Evolutionary conservation across 108 stramenopile genomes (phyloP).

Genomic region (Pseudonitzschia pungens): DNA sequence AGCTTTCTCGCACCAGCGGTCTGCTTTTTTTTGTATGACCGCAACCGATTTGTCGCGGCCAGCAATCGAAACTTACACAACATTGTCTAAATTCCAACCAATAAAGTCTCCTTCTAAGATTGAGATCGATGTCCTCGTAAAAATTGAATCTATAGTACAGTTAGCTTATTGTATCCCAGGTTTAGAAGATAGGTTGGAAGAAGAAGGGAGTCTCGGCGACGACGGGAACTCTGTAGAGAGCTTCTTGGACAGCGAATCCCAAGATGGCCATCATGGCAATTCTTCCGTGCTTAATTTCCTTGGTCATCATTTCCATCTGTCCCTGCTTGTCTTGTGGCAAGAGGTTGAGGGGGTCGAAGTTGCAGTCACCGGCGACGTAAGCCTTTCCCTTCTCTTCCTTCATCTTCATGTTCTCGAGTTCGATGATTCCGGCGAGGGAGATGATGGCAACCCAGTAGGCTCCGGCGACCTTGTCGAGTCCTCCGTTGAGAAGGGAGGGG

Average conservation of each 20-base stretch:
- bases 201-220: constrained; percentile 79
- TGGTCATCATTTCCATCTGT: constrained; percentile 65
- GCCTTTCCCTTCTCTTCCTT: constrained; percentile 67
- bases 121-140: no score
- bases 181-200: constrained; percentile 74
- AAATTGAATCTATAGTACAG: background rate
- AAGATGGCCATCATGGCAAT: constrained; percentile 90
- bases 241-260: constrained; percentile 89
- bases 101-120: no score
- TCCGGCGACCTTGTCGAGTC: constrained; percentile 78
- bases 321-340: constrained; percentile 69
- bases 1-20: no score
- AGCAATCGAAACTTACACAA: no score
- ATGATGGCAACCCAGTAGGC: constrained; percentile 74
- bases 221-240: constrained; percentile 74
- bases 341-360: constrained; percentile 72
- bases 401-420: constrained; percentile 55
- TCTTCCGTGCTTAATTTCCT: constrained; percentile 88
- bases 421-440: constrained; percentile 57
- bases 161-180: background rate
- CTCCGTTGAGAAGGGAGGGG: constrained; percentile 87
- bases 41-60: no score
- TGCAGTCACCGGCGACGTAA: constrained; percentile 76
- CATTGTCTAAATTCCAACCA: no score
- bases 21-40: no score